Evolutionary conservation across 2,329 filamentous ascomycete species (phyloP).

Genomic region (Trichothecium roseum): DNA sequence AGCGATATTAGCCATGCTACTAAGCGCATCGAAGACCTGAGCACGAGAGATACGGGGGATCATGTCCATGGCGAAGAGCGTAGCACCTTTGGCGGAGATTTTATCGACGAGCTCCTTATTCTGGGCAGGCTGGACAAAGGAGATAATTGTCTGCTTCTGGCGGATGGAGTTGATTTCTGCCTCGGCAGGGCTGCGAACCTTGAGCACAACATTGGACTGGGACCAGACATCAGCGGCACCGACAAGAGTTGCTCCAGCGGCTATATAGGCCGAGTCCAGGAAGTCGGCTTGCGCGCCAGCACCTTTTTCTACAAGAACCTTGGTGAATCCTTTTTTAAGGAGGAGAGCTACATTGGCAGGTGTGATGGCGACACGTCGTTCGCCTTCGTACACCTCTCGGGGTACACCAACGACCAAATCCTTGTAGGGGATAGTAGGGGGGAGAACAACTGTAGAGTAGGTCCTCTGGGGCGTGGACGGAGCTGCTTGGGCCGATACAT

Average conservation of each 20-base stretch:
- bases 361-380: conserved; percentile 75
- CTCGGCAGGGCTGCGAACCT: conserved; percentile 66
- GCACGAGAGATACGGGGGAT: conserved; percentile 82
- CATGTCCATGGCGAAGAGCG: conserved; percentile 85
- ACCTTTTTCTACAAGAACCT: conserved; percentile 68
- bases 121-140: conserved; percentile 73
- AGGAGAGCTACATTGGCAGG: conserved; percentile 74
- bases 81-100: conserved; percentile 60
- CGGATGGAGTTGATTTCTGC: conserved; percentile 60
- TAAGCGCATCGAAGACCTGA: conserved; percentile 79
- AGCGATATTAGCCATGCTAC: conserved; percentile 90
- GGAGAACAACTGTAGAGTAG: conserved; percentile 28
- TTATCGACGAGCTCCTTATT: conserved; percentile 67
- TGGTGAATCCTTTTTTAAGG: conserved; percentile 74
- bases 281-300: conserved; percentile 74
- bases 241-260: conserved; percentile 68
- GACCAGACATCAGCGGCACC: conserved; percentile 58
- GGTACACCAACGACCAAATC: conserved; percentile 70
- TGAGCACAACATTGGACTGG: conserved; percentile 68
- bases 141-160: conserved; percentile 65
- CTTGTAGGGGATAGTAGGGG: conserved; percentile 52
- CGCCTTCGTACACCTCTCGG: conserved; percentile 65
- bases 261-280: conserved; percentile 63
- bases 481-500: conserved; percentile 24
- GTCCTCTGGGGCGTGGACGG: conserved; percentile 12